Percentiles rank a stretch among this genome's conserved stretches.
Conservation (phyloP, 169 alveolate species). For the Plasmodium gonderi region DNA sequence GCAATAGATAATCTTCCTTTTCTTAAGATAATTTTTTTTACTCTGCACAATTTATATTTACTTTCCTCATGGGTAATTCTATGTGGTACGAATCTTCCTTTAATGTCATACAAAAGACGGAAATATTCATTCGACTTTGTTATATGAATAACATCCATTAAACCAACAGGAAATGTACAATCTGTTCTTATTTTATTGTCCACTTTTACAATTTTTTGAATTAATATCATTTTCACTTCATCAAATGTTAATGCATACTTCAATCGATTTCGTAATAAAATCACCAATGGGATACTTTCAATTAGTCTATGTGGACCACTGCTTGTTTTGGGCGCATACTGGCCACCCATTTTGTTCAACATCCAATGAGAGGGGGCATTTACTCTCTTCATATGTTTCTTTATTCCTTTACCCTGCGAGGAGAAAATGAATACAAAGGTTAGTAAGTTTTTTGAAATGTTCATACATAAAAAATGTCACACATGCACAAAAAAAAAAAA, state of each 20-base stretch:
- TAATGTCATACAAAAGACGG: constrained; percentile 97
- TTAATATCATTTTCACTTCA: constrained; percentile 95
- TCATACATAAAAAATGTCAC: neutral
- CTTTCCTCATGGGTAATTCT: constrained; percentile 96
- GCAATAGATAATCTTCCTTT: constrained; percentile 97
- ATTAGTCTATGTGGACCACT: constrained; percentile 98
- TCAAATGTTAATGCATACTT: constrained; percentile 94
- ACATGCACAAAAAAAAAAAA: neutral
- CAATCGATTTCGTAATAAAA: constrained; percentile 95
- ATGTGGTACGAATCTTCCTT: constrained; percentile 97
- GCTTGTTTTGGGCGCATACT: constrained; percentile 92
- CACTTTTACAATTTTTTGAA: constrained; percentile 96
- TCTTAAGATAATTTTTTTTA: constrained; percentile 94
- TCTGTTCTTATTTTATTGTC: constrained; percentile 98
- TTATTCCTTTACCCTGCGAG: constrained; percentile 97
- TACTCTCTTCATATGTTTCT: constrained; percentile 98
- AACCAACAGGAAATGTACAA: constrained; percentile 98
- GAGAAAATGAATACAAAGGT: neutral
- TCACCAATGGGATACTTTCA: constrained; percentile 97
- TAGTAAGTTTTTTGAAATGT: too few species aligned
- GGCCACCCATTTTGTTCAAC: constrained; percentile 98
- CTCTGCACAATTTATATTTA: constrained; percentile 96
- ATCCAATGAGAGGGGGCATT: constrained; percentile 99
- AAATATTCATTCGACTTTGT: constrained; percentile 95
- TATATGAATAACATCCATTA: constrained; percentile 96